These are phyloP conservation scores for Coemansia sp. DNA, from an alignment of 192 early-diverging fungal species.

Conservation along the genomic window DNA sequence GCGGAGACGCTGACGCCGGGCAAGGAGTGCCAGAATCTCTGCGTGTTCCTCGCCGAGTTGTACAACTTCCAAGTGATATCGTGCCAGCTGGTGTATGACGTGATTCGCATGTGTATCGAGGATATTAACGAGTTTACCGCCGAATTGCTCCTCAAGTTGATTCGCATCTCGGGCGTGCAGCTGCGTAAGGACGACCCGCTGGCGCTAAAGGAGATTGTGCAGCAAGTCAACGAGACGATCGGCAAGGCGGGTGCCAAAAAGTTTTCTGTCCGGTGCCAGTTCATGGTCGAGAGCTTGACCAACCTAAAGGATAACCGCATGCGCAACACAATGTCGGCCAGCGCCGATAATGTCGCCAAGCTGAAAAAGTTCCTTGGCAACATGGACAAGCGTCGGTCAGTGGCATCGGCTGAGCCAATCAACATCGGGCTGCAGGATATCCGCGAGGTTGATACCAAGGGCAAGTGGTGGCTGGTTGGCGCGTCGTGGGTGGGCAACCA, in stretches of 20 bases:
- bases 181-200: conserved; percentile 91
- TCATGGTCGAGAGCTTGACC: conserved; percentile 94
- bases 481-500: conserved; percentile 84
- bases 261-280: conserved; percentile 72
- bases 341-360: conserved; percentile 66
- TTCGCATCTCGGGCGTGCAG: conserved; percentile 74
- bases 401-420: conserved; percentile 69
- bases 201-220: conserved; percentile 89
- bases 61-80: conserved; percentile 91
- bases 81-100: conserved; percentile 87
- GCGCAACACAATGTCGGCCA: conserved; percentile 63
- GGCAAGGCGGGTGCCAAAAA: conserved; percentile 25
- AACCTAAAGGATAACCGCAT: conserved; percentile 94
- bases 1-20: conserved; percentile 51
- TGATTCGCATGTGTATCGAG: conserved; percentile 72
- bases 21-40: conserved; percentile 81
- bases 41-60: conserved; percentile 79
- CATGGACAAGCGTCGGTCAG: conserved; percentile 60
- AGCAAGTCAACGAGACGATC: conserved; percentile 46
- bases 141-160: conserved; percentile 83
- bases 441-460: conserved; percentile 75
- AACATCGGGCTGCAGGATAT: conserved; percentile 89
- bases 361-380: conserved; percentile 82
- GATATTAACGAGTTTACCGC: conserved; percentile 84
- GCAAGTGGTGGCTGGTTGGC: conserved; percentile 99